phyloP scores from a whole-genome alignment of 805 yeast genomes.

The Isabelozyma heimii region DNA sequence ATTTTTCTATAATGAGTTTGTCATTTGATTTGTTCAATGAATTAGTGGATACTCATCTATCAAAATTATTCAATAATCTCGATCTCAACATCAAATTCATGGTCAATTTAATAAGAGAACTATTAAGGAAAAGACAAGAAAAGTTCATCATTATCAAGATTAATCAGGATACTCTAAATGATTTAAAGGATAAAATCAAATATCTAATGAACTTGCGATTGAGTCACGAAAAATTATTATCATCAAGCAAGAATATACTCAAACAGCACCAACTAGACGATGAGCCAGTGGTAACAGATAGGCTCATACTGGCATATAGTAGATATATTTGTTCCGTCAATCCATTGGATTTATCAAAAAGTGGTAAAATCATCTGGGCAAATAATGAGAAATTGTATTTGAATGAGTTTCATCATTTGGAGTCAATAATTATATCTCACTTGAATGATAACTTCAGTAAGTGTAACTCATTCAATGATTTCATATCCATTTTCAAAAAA shows the following conservation, averaged over 20 bases:
- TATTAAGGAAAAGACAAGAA: slow-evolving; percentile 70
- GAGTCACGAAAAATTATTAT: slow-evolving; percentile 50
- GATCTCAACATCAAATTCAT: slow-evolving; percentile 64
- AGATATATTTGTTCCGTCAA: slow-evolving; percentile 23
- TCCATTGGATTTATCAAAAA: slow-evolving; percentile 31
- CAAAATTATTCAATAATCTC: slow-evolving; percentile 44
- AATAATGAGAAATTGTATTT: slow-evolving; percentile 25
- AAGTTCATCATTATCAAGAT: slow-evolving; percentile 65
- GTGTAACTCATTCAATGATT: slow-evolving; percentile 27
- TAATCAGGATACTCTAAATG: slow-evolving; percentile 33
- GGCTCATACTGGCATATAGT: slow-evolving; percentile 25
- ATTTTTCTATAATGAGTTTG: slow-evolving; percentile 43
- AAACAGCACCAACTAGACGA: slow-evolving; percentile 1
- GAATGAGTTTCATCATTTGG: slow-evolving; percentile 16
- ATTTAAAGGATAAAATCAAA: slow-evolving; percentile 41
- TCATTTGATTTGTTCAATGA: slow-evolving; percentile 36
- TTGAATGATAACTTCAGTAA: slow-evolving; percentile 23
- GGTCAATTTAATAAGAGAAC: slow-evolving; percentile 66
- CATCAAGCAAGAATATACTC: slow-evolving; percentile 23
- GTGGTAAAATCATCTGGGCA: slow-evolving; percentile 27
- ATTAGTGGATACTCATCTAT: slow-evolving; percentile 16
- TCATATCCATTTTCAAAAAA: slow-evolving; percentile 19
- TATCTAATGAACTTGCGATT: slow-evolving; percentile 46
- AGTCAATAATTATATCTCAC: slow-evolving; percentile 15
- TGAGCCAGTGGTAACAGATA: slow-evolving; percentile 10